Percentiles rank a stretch among this genome's conserved stretches.
These are phyloP conservation scores for Backusella sp. DNA, from an alignment of 192 early-diverging fungal genomes.

Conservation along the genomic window DNA sequence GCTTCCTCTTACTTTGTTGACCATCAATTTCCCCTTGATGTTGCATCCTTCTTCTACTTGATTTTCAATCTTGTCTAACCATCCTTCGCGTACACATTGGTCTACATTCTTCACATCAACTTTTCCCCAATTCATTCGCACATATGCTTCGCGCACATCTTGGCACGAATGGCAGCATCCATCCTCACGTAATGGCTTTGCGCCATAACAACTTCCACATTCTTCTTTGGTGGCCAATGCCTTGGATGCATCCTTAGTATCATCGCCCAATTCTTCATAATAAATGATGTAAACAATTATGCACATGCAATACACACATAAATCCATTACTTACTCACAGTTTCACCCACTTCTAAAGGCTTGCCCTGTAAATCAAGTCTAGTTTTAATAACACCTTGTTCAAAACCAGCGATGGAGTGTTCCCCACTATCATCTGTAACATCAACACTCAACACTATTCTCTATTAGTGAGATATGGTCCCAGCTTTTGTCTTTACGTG, in stretches of 20 bases:
- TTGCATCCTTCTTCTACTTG: constrained; percentile 91
- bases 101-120: constrained; percentile 71
- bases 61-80: constrained; percentile 64
- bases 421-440: constrained; percentile 94
- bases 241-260: constrained; percentile 32
- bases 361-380: constrained; percentile 68
- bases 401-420: constrained; percentile 68
- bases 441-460: constrained; percentile 82
- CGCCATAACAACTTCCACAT: constrained; percentile 93
- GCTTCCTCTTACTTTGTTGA: constrained; percentile 94
- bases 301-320: not conserved
- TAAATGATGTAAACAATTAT: not conserved
- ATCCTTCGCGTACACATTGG: constrained; percentile 91
- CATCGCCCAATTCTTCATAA: constrained; percentile 53
- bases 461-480: not conserved
- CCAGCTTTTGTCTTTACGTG: not conserved
- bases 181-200: constrained; percentile 46
- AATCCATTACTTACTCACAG: constrained; percentile 42
- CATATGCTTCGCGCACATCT: constrained; percentile 85
- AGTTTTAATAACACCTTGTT: constrained; percentile 82
- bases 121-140: constrained; percentile 81
- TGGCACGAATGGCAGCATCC: constrained; percentile 96
- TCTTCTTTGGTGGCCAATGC: constrained; percentile 44
- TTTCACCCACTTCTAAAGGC: constrained; percentile 57
- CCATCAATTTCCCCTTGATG: constrained; percentile 72